Conservation (phyloP, 768 basidiomycete genomes). For the Heimioporus sp. region DNA sequence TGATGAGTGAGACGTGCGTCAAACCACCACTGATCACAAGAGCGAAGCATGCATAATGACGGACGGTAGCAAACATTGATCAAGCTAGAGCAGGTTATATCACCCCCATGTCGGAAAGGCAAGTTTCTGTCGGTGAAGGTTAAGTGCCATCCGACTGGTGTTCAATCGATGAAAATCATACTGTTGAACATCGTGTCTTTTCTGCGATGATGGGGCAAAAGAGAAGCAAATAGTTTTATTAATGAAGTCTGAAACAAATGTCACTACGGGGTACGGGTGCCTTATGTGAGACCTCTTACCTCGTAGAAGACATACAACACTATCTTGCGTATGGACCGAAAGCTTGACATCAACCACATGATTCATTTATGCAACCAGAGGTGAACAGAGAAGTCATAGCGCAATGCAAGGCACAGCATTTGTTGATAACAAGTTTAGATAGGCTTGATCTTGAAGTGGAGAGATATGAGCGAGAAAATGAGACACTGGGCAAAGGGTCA, state of each 20-base stretch:
- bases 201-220: neutral
- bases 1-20: too few species aligned
- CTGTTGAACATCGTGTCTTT: too few species aligned
- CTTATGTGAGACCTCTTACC: constrained; percentile 9
- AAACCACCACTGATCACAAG: too few species aligned
- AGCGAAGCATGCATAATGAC: too few species aligned
- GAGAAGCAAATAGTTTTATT: constrained; percentile 5
- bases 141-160: too few species aligned
- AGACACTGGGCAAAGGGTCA: constrained; percentile 62
- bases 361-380: constrained; percentile 7
- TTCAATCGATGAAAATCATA: too few species aligned
- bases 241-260: constrained; percentile 10
- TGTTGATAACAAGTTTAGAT: constrained; percentile 48
- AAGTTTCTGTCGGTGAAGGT: too few species aligned
- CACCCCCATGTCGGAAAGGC: too few species aligned
- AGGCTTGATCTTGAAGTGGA: constrained; percentile 99
- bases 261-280: neutral
- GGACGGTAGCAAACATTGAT: too few species aligned
- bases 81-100: too few species aligned
- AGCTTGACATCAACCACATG: constrained; percentile 5
- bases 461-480: constrained; percentile 95
- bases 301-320: constrained; percentile 18
- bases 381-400: neutral
- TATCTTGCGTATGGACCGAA: constrained; percentile 23
- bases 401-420: constrained; percentile 2